Percentiles rank a stretch among this genome's conserved stretches.
Conservation (phyloP, 2,329 filamentous ascomycete species). For the Apiospora hydei region DNA sequence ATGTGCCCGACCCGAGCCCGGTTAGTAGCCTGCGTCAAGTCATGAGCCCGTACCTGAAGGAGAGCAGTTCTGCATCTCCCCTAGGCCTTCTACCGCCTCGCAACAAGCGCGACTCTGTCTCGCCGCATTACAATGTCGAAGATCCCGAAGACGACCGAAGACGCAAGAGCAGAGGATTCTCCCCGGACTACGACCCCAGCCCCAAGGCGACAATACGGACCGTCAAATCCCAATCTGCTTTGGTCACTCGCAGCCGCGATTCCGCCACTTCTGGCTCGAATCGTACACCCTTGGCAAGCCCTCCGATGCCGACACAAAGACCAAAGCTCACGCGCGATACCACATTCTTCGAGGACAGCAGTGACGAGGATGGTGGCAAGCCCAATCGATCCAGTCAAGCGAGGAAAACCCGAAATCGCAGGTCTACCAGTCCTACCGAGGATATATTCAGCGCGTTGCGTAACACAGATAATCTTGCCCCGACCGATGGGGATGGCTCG, state of each 20-base stretch:
- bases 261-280: conserved; percentile 26
- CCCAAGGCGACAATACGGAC: conserved; percentile 74
- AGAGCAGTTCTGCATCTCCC: conserved; percentile 30
- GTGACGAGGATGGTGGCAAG: conserved; percentile 50
- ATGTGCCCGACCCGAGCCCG: conserved; percentile 62
- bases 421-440: conserved; percentile 10
- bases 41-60: conserved; percentile 81
- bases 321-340: conserved; percentile 43
- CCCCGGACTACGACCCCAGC: conserved; percentile 77
- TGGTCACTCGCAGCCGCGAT: conserved; percentile 39
- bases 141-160: conserved; percentile 28
- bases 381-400: not conserved
- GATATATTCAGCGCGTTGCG: not conserved
- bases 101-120: conserved; percentile 33
- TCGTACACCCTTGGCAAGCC: conserved; percentile 35
- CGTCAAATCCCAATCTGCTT: conserved; percentile 58
- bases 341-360: conserved; percentile 61
- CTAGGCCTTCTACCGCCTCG: conserved; percentile 31
- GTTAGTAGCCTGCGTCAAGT: conserved; percentile 83
- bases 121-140: conserved; percentile 35
- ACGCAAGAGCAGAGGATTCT: conserved; percentile 62
- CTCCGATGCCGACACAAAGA: conserved; percentile 33
- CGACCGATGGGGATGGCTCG: not conserved
- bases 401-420: not conserved
- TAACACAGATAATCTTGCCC: not conserved